A percentile compares a stretch with the other conserved stretches of the same genome.
Conservation (phyloP, 805 yeast genomes). For the Ogataea parapolymorpha region DNA sequence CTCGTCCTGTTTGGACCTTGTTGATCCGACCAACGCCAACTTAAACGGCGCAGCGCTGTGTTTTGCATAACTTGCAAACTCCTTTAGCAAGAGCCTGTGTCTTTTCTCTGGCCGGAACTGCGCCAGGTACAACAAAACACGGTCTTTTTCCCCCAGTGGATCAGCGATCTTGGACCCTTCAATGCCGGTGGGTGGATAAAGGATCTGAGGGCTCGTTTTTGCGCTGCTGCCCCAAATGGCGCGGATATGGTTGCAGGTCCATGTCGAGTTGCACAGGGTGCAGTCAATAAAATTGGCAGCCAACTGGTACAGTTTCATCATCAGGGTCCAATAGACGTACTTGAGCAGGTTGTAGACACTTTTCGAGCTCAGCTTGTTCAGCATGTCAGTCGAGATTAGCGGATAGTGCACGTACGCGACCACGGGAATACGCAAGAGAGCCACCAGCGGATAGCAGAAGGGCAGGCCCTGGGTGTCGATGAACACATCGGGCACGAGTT, state of each 20-base stretch:
- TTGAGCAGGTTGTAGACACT: constrained; percentile 35
- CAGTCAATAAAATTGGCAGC: constrained; percentile 66
- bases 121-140: constrained; percentile 62
- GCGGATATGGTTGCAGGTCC: constrained; percentile 81
- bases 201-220: constrained; percentile 36
- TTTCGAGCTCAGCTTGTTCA: constrained; percentile 47
- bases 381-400: constrained; percentile 84
- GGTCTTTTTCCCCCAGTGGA: constrained; percentile 30
- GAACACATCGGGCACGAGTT: constrained; percentile 82
- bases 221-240: constrained; percentile 56
- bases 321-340: constrained; percentile 65
- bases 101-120: constrained; percentile 96
- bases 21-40: constrained; percentile 78
- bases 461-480: constrained; percentile 95
- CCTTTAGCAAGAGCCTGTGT: constrained; percentile 63
- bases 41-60: constrained; percentile 40
- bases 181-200: constrained; percentile 91
- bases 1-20: constrained; percentile 67
- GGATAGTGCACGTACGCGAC: constrained; percentile 95
- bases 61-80: constrained; percentile 55
- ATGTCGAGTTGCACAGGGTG: constrained; percentile 77
- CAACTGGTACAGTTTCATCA: constrained; percentile 61
- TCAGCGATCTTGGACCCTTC: constrained; percentile 37
- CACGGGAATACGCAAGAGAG: constrained; percentile 66
- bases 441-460: constrained; percentile 69